Base-by-base conservation (phyloP, 2,329 filamentous ascomycete species). In the Neofusicoccum sp. region DNA sequence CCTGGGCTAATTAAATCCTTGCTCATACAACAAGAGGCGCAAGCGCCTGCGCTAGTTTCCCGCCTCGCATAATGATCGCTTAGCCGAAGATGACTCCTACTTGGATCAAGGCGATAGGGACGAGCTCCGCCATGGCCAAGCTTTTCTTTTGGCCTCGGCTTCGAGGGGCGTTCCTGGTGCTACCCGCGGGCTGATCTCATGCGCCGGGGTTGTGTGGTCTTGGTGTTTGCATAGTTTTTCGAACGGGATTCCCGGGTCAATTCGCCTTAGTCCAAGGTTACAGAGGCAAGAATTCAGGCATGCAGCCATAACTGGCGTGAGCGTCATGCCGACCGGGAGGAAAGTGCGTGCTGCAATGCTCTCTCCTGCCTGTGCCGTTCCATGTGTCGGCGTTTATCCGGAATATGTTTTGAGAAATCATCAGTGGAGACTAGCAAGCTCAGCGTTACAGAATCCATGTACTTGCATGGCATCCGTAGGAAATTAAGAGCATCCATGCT, bases 361-460 rank as follows among this genome's bases (percentile, higher is more conserved):
- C 30, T 58, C 54, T 36, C 2, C 4, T 3, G 16, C 40, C 43
- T 28, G 14, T 16, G 9, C n/a, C 26, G 31, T 12, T 33, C 30
- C 30, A 54, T 0, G n/a, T 49, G 6, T 71, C 67, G 16, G 77
- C 65, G 2, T 66, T 63, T 1, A 75, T 72, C 2, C 81, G 64
- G 64, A 79, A 81, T 3, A 80, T 60, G 20, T 69, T 70, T 41
- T 80, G 73, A 0, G 78, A 80, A 5, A 78, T 66, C 1, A 80
- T 76, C 77, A 81, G 58, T 80, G 78, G 2, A 80, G 0, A 71
- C 8, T 0, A 65, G 67, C 0, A 71, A 75, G 0, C 66, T 11
- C 0, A 65, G 30, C n/a, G 77, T 65, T 0, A 80, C 64, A 0
- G 77, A 78, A 1, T 76, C 9, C 0, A 66, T 67, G 59, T 75